Evolutionary conservation across 345 rosid species (phyloP), one percentile per base, ranked within the genome.

Genomic region (Eucalyptus pauciflora): DNA sequence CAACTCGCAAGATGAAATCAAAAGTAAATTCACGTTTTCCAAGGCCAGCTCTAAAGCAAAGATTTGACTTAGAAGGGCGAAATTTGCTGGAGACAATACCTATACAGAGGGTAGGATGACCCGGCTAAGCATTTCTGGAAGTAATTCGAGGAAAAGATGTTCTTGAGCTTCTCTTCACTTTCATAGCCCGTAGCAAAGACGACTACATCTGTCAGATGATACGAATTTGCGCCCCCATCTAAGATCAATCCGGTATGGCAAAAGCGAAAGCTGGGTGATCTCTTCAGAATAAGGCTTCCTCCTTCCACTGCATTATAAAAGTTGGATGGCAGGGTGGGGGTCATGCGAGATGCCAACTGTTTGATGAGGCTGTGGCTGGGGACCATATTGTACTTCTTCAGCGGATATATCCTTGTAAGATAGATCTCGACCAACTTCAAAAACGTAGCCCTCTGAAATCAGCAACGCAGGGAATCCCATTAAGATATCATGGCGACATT

Each of bases 181-280:
- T 71, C 83, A 33, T 62, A 93, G 14, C 93, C 94, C 0, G 94
- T 91, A 22, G 92, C 94, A 43, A 93, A 90, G 86, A 93, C 88
- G 49, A 93, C 91, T 37, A 90, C 41, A 41, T 93, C 93, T 1
- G 91, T 87, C 4, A 29, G 56, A 27, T 88, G 20, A 50, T 79
- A 56, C 7, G 29, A 50, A 11, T 48, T 50, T 2, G 83, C 33
- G 17, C 87, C 88, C 7, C 89, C 90, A n/a, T 90, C 90, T 16
- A 92, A 7, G 22, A 91, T 45, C 45, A 93, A 24, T 18, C 94
- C 93, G 25, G 85, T 51, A 50, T 86, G 85, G 88, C 90, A 89
- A 86, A 92, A 92, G 76, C 62, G 48, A 86, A 90, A 89, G 50
- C 79, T 87, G 15, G 33, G n/a, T 3, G 90, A 90, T 90, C 87